A percentile compares a stretch with the other conserved stretches of the same genome.
phyloP scores from a whole-genome alignment of 1,284 basidiomycete species.

The Papiliotrema terrestris region DNA sequence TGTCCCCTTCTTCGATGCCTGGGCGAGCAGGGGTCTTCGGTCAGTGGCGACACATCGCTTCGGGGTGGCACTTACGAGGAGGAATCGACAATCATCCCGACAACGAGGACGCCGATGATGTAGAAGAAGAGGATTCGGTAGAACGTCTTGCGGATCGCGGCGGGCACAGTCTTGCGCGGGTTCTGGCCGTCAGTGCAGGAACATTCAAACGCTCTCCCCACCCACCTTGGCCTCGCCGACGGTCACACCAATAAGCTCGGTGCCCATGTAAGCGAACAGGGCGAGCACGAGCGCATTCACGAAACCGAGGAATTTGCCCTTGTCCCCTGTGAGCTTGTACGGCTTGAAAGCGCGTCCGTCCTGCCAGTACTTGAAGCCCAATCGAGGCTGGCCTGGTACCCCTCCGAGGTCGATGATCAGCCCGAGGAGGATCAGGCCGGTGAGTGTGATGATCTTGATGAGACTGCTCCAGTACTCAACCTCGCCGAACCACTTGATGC shows the following conservation, averaged over 20 bases:
- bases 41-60: neutral
- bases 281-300: slow-evolving; percentile 47
- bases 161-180: slow-evolving; percentile 60
- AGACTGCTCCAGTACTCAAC: slow-evolving; percentile 55
- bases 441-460: slow-evolving; percentile 58
- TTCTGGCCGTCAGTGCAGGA: slow-evolving; percentile 42
- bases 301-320: slow-evolving; percentile 38
- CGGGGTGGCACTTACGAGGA: slow-evolving; percentile 10
- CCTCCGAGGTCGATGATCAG: slow-evolving; percentile 63
- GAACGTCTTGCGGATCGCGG: slow-evolving; percentile 56
- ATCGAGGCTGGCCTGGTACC: slow-evolving; percentile 60
- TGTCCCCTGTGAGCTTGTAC: slow-evolving; percentile 22
- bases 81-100: slow-evolving; percentile 59
- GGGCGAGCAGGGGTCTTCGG: slow-evolving; percentile 12
- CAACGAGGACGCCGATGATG: slow-evolving; percentile 52
- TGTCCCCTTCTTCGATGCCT: slow-evolving; percentile 13
- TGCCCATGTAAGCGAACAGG: slow-evolving; percentile 58
- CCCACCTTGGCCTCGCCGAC: slow-evolving; percentile 49
- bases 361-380: slow-evolving; percentile 60
- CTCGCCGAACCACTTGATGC: slow-evolving; percentile 60
- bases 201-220: neutral
- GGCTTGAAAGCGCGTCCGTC: slow-evolving; percentile 40
- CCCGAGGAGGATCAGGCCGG: slow-evolving; percentile 61
- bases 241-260: slow-evolving; percentile 56
- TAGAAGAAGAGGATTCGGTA: slow-evolving; percentile 62